Base-by-base conservation (phyloP, 1,284 basidiomycete genomes). In the Boletus holoroseus region DNA sequence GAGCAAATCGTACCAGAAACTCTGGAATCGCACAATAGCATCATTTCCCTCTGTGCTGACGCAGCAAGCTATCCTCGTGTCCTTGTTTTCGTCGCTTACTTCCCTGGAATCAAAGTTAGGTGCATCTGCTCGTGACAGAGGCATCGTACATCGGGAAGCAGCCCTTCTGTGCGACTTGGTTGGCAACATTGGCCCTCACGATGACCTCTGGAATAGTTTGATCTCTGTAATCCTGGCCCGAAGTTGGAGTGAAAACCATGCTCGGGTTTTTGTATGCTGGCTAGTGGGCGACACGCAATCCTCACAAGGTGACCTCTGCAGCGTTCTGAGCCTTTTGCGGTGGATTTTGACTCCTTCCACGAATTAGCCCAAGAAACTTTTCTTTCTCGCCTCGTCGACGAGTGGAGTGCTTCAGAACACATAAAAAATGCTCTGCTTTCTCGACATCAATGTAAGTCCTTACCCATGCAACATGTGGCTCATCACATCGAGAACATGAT, bases 371-470 rank as follows among this genome's bases (percentile, higher is more conserved):
- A 83, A 12, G 70, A 73, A 9, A 58, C 63, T 0, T 70, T 89
- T 43, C 66, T 83, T 26, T 62, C 71, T 32, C 71, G 68, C 44
- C 66, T 79, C 2, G 58, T 83, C 4, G 77, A 81, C n/a, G 59
- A 74, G 7, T 91, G 88, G 87, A 72, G 81, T 9, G 74, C 78
- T 15, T 66, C 79, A 6, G 81, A 84, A 22, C 83, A 89, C 58
- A 73, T 89, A 58, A 84, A 78, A 51, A 83, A 87, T 62, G 87
- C 88, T 0, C 65, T 87, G n/a, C 67, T 89, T 7, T 78, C 78
- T 22, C 73, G 75, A 15, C 86, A 89, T 66, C 78, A 71, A 53
- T 88, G 87, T 88, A 67, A 52, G 80, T 70, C 13, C 56, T 34
- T 16, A 18, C 9, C 38, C 27, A 20, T 34, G 38, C 43, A 40